These are phyloP conservation scores for Eucalyptus grandis DNA, from an alignment of 345 rosid genomes.

Conservation along the genomic window DNA sequence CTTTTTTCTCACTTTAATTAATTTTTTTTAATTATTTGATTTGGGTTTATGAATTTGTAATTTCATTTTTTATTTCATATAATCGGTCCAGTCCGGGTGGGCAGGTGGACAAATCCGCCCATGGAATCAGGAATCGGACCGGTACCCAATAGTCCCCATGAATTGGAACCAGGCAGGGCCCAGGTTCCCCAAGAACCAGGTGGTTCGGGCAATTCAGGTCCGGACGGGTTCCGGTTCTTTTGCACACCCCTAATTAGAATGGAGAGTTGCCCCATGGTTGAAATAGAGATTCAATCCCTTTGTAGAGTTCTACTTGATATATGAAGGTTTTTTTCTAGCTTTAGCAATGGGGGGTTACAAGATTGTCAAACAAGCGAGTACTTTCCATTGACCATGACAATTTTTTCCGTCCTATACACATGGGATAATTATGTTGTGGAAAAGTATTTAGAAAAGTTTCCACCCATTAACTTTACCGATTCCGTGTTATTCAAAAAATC, in stretches of 20 bases:
- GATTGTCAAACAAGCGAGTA: not conserved
- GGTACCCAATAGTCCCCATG: fast-evolving
- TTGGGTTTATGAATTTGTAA: no score
- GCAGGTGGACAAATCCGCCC: fast-evolving
- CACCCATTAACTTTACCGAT: not conserved
- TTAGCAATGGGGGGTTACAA: not conserved
- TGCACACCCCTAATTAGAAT: not conserved
- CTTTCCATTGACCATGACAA: not conserved
- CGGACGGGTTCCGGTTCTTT: fast-evolving
- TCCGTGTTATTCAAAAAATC: not conserved
- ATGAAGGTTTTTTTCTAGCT: not conserved
- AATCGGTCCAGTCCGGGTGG: fast-evolving
- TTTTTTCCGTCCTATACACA: not conserved
- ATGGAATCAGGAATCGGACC: fast-evolving
- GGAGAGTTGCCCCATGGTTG: not conserved
- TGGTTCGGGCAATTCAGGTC: fast-evolving
- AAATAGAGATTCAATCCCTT: no score
- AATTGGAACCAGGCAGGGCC: fast-evolving
- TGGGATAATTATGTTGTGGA: not conserved
- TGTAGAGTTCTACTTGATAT: not conserved
- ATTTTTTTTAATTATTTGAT: no score
- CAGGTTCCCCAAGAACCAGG: no score
- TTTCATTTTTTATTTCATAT: no score
- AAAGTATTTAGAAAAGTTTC: not conserved
- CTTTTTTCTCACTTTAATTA: no score